Base-by-base conservation (phyloP, 2,329 filamentous ascomycete genomes). In the Beauveria caledonica region DNA sequence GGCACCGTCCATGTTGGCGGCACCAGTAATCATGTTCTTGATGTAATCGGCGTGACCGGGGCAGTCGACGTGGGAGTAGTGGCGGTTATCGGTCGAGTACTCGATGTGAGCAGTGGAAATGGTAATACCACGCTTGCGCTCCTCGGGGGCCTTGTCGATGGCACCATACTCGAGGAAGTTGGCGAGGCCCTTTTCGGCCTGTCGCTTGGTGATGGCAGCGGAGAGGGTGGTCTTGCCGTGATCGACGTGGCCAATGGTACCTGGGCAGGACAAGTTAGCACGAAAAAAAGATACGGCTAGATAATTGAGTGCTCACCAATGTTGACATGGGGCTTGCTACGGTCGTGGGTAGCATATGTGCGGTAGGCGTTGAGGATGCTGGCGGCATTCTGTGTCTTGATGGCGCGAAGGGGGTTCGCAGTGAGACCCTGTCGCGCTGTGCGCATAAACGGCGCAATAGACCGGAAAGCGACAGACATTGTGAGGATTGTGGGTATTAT, bases 1-100 rank as follows among this genome's bases (percentile, higher is more conserved):
- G 71, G 94, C 93, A 71, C 94, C 94, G 71, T 99, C 94, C 94
- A 99, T 99, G 83, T 92, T 96, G 71, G 95, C 93, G 65, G 94
- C 92, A 86, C 94, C 94, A 68, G 94, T 99, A 77, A 99, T 99
- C 94, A 99, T 99, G 88, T 99, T 99, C 86, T 99, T 99, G 83
- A 99, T 97, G 84, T 99, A 99, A 91, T 99, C 94, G 78, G 94
- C 94, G 88, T 99, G 94, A 79, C 94, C 94, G 62, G 94, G 94
- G 79, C 94, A 99, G 85, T 99, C 94, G 81, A 99, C 94, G 85
- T 99, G 94, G 71, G 94, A 94, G 80, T 99, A 99, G 82, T 99
- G 94, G 73, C 94, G 88, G 74, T 82, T 83, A 0, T 96, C 90
- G 75, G 94, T 99, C 69, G 90, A 80, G 83, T 97, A 99, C 82